Evolutionary conservation across 345 rosid genomes (phyloP).

Genomic region (Anastatica hierochuntica): DNA sequence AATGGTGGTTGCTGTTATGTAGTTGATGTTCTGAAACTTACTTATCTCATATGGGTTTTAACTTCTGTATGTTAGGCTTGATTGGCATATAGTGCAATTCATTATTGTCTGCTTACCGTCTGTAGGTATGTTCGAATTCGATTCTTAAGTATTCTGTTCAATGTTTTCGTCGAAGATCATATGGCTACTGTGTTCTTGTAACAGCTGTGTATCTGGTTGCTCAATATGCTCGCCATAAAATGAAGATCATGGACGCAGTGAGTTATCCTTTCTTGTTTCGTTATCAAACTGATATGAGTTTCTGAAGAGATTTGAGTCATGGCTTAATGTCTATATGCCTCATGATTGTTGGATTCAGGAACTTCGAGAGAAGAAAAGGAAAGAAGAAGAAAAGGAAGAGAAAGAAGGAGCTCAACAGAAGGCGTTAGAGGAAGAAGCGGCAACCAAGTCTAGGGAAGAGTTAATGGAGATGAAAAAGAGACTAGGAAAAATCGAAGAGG

Average conservation of each 20-base stretch:
- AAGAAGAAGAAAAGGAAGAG: constrained; percentile 46
- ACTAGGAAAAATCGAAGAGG: constrained; percentile 60
- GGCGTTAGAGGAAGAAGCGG: constrained; percentile 35
- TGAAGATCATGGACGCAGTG: constrained; percentile 83
- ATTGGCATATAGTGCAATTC: constrained; percentile 89
- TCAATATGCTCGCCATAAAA: constrained; percentile 69
- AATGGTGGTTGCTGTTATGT: no score
- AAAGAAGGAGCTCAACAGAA: constrained; percentile 38
- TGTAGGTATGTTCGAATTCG: constrained; percentile 39
- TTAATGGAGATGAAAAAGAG: constrained; percentile 57
- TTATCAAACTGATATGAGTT: no score
- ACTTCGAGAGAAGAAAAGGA: constrained; percentile 44
- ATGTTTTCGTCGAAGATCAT: background rate
- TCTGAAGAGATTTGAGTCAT: background rate
- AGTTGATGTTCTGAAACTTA: no score
- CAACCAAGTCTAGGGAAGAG: constrained; percentile 29
- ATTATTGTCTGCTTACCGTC: constrained; percentile 94
- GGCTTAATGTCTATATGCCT: background rate
- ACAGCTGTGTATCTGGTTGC: constrained; percentile 84
- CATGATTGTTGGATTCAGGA: constrained; percentile 30
- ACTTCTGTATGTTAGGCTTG: constrained; percentile 53
- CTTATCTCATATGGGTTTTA: constrained; percentile 5
- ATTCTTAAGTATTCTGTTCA: constrained; percentile 8
- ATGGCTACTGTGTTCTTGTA: constrained; percentile 14
- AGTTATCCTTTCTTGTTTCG: constrained; percentile 5